Base-by-base conservation (phyloP, 805 yeast species). In the Nakazawaea holstii region DNA sequence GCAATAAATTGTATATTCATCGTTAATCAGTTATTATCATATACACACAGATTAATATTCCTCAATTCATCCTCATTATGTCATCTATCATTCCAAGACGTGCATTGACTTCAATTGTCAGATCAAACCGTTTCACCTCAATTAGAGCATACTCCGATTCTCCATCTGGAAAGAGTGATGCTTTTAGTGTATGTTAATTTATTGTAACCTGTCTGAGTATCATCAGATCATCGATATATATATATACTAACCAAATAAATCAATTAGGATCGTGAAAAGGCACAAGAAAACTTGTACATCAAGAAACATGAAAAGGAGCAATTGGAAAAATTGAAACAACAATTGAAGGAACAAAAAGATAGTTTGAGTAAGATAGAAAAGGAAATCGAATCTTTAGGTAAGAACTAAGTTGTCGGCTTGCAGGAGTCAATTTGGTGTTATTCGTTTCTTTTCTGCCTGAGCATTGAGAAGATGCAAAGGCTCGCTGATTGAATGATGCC, bases 261-360 rank as follows among this genome's bases (percentile, higher is more conserved):
- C 24, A 20, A 20, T 20, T 57, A 77, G 77, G 88, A 90, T 66
- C 90, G 95, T 67, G 99, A 94, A 76, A 84, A 79, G 70, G 96
- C 96, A 53, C 83, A 82, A 64, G 99, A 92, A 74, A 89, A 85
- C 65, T 75, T 73, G 59, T 91, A 82, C 73, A 74, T 90, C 68
- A 87, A 80, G 70, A 83, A 88, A 72, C 96, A 86, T 64, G 96
- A 92, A 74, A 85, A 84, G 64, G 96, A 89, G 68, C 89, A 85
- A 74, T 74, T 90, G 65, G 82, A 79, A 61, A 76, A 77, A 43
- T 79, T 90, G 66, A 84, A 74, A 66, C 89, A 85, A 65, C 79
- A 84, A 61, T 75, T 90, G 66, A 79, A 83, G 67, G 74, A 85
- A 70, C 94, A 83, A 65, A 83, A 82, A 74, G 74, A 78, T 53